Conservation (phyloP, 2,329 filamentous ascomycete species). For the Lojkania enalia region DNA sequence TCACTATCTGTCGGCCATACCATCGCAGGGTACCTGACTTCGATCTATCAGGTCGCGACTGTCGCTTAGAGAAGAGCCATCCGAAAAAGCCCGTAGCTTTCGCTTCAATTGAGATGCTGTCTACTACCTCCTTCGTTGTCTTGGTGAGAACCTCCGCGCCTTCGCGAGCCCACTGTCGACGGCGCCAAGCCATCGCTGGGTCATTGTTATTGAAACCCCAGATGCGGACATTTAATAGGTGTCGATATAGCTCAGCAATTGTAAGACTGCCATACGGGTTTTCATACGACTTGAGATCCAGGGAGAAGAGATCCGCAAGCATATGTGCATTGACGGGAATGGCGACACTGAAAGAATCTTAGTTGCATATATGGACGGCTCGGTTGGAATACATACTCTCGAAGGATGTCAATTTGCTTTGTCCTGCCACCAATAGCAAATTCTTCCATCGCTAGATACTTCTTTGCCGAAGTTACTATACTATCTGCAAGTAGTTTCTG, state of each 20-base stretch:
- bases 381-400: neutral
- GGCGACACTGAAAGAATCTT: constrained; percentile 6
- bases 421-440: neutral
- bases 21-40: constrained; percentile 1
- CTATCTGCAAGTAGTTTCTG: constrained; percentile 4
- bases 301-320: constrained; percentile 24
- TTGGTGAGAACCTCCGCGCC: constrained; percentile 44
- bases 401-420: neutral
- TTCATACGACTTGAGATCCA: constrained; percentile 18
- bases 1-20: constrained; percentile 8
- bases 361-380: neutral
- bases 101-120: neutral
- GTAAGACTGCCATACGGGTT: constrained; percentile 45
- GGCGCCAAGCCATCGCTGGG: constrained; percentile 52
- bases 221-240: constrained; percentile 50
- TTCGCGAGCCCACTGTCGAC: constrained; percentile 50
- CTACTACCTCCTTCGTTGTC: constrained; percentile 31
- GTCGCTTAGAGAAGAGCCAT: neutral
- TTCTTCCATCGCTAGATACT: neutral
- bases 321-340: constrained; percentile 30
- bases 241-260: constrained; percentile 58
- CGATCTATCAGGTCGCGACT: neutral
- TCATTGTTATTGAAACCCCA: constrained; percentile 56
- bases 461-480: neutral
- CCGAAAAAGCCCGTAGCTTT: neutral